Evolutionary conservation across 2,329 filamentous ascomycete species (phyloP).

Genomic region (Clarireedia hainanense): DNA sequence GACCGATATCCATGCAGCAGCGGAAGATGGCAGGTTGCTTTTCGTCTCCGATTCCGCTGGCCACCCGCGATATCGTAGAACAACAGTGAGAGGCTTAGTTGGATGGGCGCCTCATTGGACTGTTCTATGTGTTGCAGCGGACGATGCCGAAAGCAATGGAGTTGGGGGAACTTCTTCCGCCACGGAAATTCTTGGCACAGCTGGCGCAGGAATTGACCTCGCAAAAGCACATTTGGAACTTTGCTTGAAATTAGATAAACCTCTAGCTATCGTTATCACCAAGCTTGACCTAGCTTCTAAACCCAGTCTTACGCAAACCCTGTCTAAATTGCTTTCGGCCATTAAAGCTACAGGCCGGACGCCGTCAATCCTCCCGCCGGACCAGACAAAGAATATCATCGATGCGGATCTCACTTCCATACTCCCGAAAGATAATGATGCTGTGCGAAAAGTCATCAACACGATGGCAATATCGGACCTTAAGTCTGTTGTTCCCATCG

Average conservation of each 20-base stretch:
- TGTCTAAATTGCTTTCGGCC: slow-evolving; percentile 66
- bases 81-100: slow-evolving; percentile 80
- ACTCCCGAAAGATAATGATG: slow-evolving; percentile 45
- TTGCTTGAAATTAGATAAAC: slow-evolving; percentile 71
- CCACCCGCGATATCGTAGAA: slow-evolving; percentile 80
- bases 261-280: slow-evolving; percentile 76
- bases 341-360: slow-evolving; percentile 69
- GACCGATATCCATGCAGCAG: slow-evolving; percentile 83
- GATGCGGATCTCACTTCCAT: slow-evolving; percentile 48
- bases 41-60: slow-evolving; percentile 91
- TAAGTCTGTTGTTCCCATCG: slow-evolving; percentile 62
- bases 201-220: slow-evolving; percentile 56
- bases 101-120: slow-evolving; percentile 97
- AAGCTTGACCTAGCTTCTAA: slow-evolving; percentile 85
- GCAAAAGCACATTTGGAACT: slow-evolving; percentile 76
- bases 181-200: slow-evolving; percentile 43
- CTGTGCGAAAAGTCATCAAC: slow-evolving; percentile 49
- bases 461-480: slow-evolving; percentile 35
- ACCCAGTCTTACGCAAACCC: slow-evolving; percentile 56
- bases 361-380: slow-evolving; percentile 63
- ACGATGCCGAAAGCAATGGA: slow-evolving; percentile 43
- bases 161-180: slow-evolving; percentile 38
- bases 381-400: slow-evolving; percentile 40
- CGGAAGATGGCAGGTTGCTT: slow-evolving; percentile 66
- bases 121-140: slow-evolving; percentile 76